These are phyloP conservation scores for Mucor piriformis DNA, from an alignment of 371 early-diverging fungal species.

Conservation along the genomic window DNA sequence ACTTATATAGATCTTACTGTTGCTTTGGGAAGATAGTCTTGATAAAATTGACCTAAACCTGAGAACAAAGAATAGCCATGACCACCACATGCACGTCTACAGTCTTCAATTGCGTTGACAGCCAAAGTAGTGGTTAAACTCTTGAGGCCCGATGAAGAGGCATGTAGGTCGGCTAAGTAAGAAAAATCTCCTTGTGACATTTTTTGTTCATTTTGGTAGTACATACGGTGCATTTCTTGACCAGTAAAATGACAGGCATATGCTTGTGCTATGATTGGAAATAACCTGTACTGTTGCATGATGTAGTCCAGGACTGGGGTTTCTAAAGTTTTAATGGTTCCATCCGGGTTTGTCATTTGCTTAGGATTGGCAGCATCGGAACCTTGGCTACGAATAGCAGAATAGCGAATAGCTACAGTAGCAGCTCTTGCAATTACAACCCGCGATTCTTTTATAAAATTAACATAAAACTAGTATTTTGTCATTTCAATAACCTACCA, in stretches of 20 bases:
- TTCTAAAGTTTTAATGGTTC: slow-evolving; percentile 49
- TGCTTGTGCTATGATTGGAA: slow-evolving; percentile 80
- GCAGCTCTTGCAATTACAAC: slow-evolving; percentile 77
- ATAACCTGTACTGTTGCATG: slow-evolving; percentile 78
- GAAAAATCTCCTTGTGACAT: slow-evolving; percentile 76
- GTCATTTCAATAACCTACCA: slow-evolving; percentile 26
- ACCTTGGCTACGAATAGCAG: slow-evolving; percentile 83
- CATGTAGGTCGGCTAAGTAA: slow-evolving; percentile 79
- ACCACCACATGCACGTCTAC: slow-evolving; percentile 85
- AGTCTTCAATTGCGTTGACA: slow-evolving; percentile 77
- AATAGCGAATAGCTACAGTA: slow-evolving; percentile 81
- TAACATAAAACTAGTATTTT: background rate
- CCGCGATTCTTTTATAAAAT: slow-evolving; percentile 32
- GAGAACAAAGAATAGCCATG: slow-evolving; percentile 84
- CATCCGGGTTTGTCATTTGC: slow-evolving; percentile 32
- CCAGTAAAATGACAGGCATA: slow-evolving; percentile 81
- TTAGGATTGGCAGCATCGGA: slow-evolving; percentile 60
- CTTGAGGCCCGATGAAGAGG: slow-evolving; percentile 86
- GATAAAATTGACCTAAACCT: slow-evolving; percentile 76
- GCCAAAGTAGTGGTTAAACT: slow-evolving; percentile 76
- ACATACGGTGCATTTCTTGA: slow-evolving; percentile 70
- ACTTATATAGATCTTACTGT: slow-evolving; percentile 44
- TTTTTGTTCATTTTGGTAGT: slow-evolving; percentile 64
- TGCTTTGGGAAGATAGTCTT: slow-evolving; percentile 74
- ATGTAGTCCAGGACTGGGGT: slow-evolving; percentile 81